Evolutionary conservation across 768 basidiomycete species (phyloP).

Genomic region (Gautieria morchelliformis): DNA sequence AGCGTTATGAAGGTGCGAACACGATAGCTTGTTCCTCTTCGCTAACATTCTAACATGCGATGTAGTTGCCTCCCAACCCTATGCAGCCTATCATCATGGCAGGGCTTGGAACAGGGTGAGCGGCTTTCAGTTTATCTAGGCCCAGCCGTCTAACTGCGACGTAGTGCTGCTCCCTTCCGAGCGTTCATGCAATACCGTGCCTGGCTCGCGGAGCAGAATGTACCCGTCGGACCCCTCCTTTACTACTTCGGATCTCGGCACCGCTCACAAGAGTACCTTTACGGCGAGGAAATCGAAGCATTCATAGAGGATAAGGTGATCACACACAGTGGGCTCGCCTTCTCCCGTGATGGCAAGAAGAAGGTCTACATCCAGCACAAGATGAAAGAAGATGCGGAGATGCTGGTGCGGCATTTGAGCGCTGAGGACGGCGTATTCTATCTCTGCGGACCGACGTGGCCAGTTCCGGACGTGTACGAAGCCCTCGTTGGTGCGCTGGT

Average conservation of each 20-base stretch:
- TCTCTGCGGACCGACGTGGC: conserved; percentile 97
- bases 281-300: conserved; percentile 93
- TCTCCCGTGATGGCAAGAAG: conserved; percentile 85
- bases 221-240: conserved; percentile 82
- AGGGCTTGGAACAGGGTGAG: conserved; percentile 83
- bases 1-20: conserved; percentile 91
- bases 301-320: conserved; percentile 80
- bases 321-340: conserved; percentile 86
- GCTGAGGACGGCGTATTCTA: conserved; percentile 80
- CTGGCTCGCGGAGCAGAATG: conserved; percentile 62
- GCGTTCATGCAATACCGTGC: conserved; percentile 97
- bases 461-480: conserved; percentile 96
- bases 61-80: conserved; percentile 71
- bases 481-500: conserved; percentile 77
- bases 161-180: conserved; percentile 87
- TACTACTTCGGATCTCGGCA: conserved; percentile 99
- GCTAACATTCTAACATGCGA: not conserved
- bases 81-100: conserved; percentile 96
- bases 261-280: conserved; percentile 91
- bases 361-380: conserved; percentile 99
- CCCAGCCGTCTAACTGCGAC: not conserved
- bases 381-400: conserved; percentile 84
- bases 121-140: not conserved
- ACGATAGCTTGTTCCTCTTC: not conserved
- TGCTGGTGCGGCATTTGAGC: conserved; percentile 65